Base-by-base conservation (phyloP, 2,329 filamentous ascomycete genomes). In the Dryadomyces quercivorus region DNA sequence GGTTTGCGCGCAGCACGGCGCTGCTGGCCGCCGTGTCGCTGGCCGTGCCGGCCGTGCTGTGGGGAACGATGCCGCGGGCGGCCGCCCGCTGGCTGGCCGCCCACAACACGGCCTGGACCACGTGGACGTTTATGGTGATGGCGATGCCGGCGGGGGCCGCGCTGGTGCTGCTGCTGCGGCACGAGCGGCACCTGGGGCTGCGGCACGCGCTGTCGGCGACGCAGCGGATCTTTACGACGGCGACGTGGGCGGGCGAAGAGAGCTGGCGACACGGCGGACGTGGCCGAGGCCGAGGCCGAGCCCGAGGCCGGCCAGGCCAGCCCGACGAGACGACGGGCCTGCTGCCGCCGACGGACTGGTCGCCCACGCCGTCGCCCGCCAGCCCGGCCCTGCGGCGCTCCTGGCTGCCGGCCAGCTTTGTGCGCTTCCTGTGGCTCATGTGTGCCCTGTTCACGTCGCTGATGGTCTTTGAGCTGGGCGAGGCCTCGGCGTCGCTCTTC, bases 71-170 rank as follows among this genome's bases (percentile, higher is more conserved):
- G 54, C 69, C 74, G 21, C 75, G 76, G 0, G 70, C 75, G 50
- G 69, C 75, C 2, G 72, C 72, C 51, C 80, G 75, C 50, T 16
- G 15, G 16, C 67, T 84, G 47, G 80, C 76, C 10, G 64, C 70
- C 8, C 79, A 84, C 67, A 86, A 86, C 65, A 85, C 82, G 1
- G 74, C 77, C 2, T 86, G 82, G 82, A 82, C 85, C 58, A 76
- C 78, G 9, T 84, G 82, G 78, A 84, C 82, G 0, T 86, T 86
- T 65, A 72, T 82, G 62, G 81, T 81, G 61, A 86, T 86, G 82
- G 80, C 81, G 45, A 73, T 84, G 70, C 82, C 82, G 2, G 79
- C 85, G n/a, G 72, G 77, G 48, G 80, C 84, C 56, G 82, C 82
- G 18, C 82, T 84, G 62, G 67, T 75, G 56, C 82, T 85, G 59